Evolutionary conservation across 306 rosid species (phyloP), one percentile per base, ranked within the genome.

Genomic region (Lathyrus oleraceus): DNA sequence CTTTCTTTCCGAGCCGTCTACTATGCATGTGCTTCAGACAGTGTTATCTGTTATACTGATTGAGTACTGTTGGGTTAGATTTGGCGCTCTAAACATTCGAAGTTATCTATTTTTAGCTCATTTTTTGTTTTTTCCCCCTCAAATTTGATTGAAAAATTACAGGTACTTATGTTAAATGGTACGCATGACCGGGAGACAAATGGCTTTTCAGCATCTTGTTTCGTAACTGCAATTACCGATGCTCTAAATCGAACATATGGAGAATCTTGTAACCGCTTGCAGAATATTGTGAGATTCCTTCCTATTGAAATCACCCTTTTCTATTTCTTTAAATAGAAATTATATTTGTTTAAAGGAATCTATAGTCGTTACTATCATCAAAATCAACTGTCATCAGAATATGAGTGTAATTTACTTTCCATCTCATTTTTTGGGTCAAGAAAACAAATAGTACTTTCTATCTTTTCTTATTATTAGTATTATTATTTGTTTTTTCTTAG

Each of bases 221-320:
- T 89, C 77, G 83, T 84, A 32, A 85, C 96, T 79, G 92, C 96
- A 76, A 87, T 92, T 54, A 80, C 92, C 40, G 95, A 92, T 75
- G 96, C 98, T 69, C 79, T 92, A 51, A 89, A 89, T 76, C 95
- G 96, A 85, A 87, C 95, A 40, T 75, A 85, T 66, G 96, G 98
- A 75, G 84, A 82, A 66, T 80, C 80, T 58, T 53, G 70, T 57
- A 86, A 92, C 73, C 84, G 81, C 65, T 76, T 88, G 20, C 81
- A 79, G 73, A 89, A 85, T 74, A 81, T 32, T 76, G 96, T 89
- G 80, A 77, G 25, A 73, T 75, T 45, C 61, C 19, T 76, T 80
- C 60, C 15, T 17, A 21, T 68, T 74, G 52, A 66, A 58, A 42
- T 67, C 45, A 21, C 49, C 14, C 39, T 35, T 35, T 35, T 35